Percentiles rank a stretch among this genome's conserved stretches.
Conservation (phyloP, 306 rosid species). For the Alnus rubra region DNA sequence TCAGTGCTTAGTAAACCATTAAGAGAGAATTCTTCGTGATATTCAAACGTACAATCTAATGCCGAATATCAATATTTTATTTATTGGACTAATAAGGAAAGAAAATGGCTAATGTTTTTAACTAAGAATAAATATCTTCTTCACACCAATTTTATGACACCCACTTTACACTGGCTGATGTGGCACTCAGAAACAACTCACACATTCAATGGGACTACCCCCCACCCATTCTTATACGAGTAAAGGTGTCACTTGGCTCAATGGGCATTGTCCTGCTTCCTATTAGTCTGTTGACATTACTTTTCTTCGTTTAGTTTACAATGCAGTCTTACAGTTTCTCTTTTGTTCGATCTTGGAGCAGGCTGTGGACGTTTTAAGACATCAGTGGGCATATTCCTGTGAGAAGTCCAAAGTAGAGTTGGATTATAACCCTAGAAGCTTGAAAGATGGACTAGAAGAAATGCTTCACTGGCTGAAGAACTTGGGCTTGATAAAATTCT, state of each 20-base stretch:
- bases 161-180: too few species aligned
- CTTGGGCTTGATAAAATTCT: slow-evolving; percentile 58
- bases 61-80: not conserved
- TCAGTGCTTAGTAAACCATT: not conserved
- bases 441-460: slow-evolving; percentile 80
- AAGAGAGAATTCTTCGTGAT: not conserved
- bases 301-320: not conserved
- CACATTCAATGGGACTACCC: not conserved
- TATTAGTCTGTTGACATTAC: not conserved
- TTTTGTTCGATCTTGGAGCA: slow-evolving; percentile 43
- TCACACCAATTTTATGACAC: too few species aligned
- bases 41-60: not conserved
- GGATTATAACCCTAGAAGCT: slow-evolving; percentile 61
- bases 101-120: not conserved
- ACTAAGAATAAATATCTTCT: too few species aligned
- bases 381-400: slow-evolving; percentile 74
- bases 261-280: not conserved
- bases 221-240: not conserved
- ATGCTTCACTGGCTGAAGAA: slow-evolving; percentile 75
- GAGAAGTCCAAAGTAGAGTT: slow-evolving; percentile 54
- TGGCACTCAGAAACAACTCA: not conserved
- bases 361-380: slow-evolving; percentile 69
- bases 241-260: not conserved
- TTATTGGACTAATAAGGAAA: not conserved
- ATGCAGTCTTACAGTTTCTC: slow-evolving; percentile 3